phyloP scores from a whole-genome alignment of 345 rosid genomes.

The Moricandia arvensis region DNA sequence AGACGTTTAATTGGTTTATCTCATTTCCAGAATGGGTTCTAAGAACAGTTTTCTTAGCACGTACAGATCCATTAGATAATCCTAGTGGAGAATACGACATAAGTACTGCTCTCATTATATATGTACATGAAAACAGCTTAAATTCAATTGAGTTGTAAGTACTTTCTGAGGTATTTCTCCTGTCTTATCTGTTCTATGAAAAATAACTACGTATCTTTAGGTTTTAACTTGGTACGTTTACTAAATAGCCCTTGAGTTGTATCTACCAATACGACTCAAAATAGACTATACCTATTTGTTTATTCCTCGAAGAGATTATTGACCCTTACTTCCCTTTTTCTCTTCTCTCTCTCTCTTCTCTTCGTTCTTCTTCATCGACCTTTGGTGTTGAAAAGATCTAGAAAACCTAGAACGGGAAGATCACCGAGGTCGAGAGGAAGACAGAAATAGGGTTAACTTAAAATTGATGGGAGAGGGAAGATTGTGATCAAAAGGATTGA shows the following conservation, averaged over 20 bases:
- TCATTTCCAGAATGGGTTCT: not conserved
- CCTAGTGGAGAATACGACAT: not conserved
- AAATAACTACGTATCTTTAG: not conserved
- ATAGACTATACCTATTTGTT: conserved; percentile 2
- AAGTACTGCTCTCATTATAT: not conserved
- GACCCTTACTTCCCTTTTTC: conserved; percentile 5
- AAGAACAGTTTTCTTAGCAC: not conserved
- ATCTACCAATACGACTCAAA: not conserved
- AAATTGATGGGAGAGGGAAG: conserved; percentile 70
- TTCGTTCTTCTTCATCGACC: conserved; percentile 20
- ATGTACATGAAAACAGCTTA: not conserved
- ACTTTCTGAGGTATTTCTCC: not conserved
- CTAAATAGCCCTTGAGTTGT: conserved; percentile 20
- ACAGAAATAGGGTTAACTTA: not conserved
- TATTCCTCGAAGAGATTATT: conserved; percentile 28
- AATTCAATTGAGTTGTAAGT: not conserved
- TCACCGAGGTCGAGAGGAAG: conserved; percentile 15
- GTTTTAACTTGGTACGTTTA: not conserved
- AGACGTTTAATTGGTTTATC: not conserved
- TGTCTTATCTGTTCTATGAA: not conserved
- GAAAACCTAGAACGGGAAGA: conserved; percentile 36
- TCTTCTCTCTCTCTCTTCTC: conserved; percentile 20
- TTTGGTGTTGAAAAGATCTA: conserved; percentile 27
- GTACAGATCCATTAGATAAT: not conserved
- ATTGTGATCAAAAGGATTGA: conserved; percentile 70